Evolutionary conservation across 2,329 filamentous ascomycete species (phyloP).

Genomic region (Sordariomycetes sp.): DNA sequence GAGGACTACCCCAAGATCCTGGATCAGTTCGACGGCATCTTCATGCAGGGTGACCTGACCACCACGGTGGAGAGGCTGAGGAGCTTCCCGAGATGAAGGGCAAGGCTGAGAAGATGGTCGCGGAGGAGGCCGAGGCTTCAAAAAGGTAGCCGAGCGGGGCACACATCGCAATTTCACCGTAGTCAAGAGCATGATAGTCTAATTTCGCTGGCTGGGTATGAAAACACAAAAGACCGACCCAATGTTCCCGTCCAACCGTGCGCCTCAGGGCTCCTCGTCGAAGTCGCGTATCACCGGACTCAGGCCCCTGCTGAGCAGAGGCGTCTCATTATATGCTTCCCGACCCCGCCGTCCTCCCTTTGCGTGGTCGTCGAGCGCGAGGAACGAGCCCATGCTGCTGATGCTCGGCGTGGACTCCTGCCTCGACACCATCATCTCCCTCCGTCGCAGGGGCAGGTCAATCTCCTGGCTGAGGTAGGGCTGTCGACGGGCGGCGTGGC

Average conservation of each 20-base stretch:
- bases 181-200: too few species aligned
- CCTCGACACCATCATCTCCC: too few species aligned
- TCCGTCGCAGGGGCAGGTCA: too few species aligned
- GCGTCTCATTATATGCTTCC: not conserved
- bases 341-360: not conserved
- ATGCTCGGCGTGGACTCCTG: not conserved
- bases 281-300: constrained; percentile 6
- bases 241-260: not conserved
- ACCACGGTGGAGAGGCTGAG: not conserved
- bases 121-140: too few species aligned
- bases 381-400: not conserved
- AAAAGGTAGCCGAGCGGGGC: too few species aligned
- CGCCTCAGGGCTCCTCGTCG: constrained; percentile 5
- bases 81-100: too few species aligned
- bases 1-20: not conserved
- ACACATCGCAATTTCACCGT: too few species aligned
- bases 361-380: not conserved
- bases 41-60: not conserved
- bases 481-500: too few species aligned
- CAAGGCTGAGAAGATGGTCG: too few species aligned
- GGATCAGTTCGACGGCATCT: not conserved
- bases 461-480: too few species aligned
- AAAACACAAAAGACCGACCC: not conserved
- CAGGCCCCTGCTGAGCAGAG: not conserved
- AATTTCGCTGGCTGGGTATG: too few species aligned